These are phyloP conservation scores for Lachancea thermotolerans DNA, from an alignment of 805 yeast genomes.

Conservation along the genomic window DNA sequence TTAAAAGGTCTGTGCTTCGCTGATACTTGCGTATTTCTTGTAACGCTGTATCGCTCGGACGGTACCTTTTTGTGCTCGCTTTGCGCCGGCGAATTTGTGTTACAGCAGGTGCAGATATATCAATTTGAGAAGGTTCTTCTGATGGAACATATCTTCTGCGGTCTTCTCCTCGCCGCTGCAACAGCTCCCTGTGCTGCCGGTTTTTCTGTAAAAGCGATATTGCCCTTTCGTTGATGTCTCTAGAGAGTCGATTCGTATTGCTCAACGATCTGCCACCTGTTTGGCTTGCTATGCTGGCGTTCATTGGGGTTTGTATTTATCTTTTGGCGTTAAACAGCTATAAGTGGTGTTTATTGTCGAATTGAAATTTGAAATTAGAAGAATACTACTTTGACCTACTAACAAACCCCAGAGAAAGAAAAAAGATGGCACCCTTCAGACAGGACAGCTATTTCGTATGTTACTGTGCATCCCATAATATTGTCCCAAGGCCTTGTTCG, in stretches of 20 bases:
- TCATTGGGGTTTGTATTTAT: constrained; percentile 1
- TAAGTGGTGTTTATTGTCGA: not conserved
- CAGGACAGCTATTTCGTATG: constrained; percentile 26
- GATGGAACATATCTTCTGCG: constrained; percentile 8
- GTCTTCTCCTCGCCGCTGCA: constrained; percentile 10
- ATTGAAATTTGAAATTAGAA: not conserved
- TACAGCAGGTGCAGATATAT: constrained; percentile 7
- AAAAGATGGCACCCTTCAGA: constrained; percentile 27
- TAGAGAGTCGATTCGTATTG: constrained; percentile 14
- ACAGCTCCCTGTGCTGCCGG: constrained; percentile 23
- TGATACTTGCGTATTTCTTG: constrained; percentile 65
- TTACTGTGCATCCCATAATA: not conserved
- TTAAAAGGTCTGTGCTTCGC: constrained; percentile 56
- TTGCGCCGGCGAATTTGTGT: constrained; percentile 21
- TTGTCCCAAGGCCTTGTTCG: not conserved
- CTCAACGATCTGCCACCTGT: constrained; percentile 16
- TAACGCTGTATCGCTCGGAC: constrained; percentile 61
- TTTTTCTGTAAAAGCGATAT: constrained; percentile 25
- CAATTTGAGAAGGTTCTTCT: constrained; percentile 1
- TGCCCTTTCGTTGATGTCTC: constrained; percentile 28
- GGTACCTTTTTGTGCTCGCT: constrained; percentile 42
- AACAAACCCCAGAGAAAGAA: not conserved
- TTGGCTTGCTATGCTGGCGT: constrained; percentile 13
- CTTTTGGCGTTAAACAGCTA: not conserved
- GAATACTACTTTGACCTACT: not conserved